Base-by-base conservation (phyloP, 2,329 filamentous ascomycete genomes). In the Penicillium sp. region DNA sequence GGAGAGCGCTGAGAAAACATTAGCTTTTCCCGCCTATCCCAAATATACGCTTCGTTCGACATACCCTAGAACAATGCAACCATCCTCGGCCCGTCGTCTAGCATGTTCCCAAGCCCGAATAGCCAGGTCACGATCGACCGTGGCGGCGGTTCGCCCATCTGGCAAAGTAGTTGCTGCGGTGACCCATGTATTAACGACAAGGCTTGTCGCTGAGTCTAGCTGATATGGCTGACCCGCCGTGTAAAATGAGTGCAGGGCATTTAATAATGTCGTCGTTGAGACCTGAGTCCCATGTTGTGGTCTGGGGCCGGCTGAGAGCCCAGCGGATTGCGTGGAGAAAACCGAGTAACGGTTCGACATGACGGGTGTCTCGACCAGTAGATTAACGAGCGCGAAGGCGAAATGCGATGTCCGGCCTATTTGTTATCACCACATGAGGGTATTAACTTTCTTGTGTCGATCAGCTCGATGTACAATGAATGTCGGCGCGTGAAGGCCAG, bases 141-240 rank as follows among this genome's bases (percentile, higher is more conserved):
- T 90, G 46, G 88, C 88, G 43, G 88, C 88, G 39, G 78, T 76
- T 48, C 80, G 78, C 31, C 87, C 87, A 62, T 89, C 82, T 2
- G 81, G 78, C 33, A 85, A 82, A 19, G 80, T 75, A 58, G 87
- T 87, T 25, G 82, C 79, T 14, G 89, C 88, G 3, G 89, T 95
- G 45, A 93, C 80, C 91, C 91, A 96, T 49, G 90, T 96, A 74
- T 97, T 97, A 58, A 97, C 89, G 0, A 93, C 91, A 33, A 97
- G 71, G 68, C 89, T 95, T 30, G 91, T 93, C 59, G 89, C 89
- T 40, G 90, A 85, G 71, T 99, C 93, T 38, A 99, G 81, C 54
- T 80, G 79, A 68, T 95, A 93, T n/a, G 92, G 83, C 64, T 89
- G 83, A 27, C 84, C 84, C 3, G 87, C 83, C 40, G 88, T 80